A percentile compares a stretch with the other conserved stretches of the same genome.
These are phyloP conservation scores for Aspergillus terreus DNA, from an alignment of 2,329 filamentous ascomycete genomes.

Conservation along the genomic window DNA sequence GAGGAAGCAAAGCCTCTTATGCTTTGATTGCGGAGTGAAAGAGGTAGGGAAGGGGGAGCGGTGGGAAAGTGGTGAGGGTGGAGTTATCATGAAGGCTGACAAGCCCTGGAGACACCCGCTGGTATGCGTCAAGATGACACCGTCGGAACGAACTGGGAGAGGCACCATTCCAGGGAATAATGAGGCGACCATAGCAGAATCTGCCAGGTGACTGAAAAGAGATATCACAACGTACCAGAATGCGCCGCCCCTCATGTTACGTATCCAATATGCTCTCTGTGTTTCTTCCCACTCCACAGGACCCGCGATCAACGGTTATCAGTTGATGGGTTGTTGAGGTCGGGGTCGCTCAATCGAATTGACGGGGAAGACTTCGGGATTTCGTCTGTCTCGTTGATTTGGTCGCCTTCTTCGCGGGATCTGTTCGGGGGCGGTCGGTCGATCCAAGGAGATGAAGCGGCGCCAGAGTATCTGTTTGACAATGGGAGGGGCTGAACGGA, in stretches of 20 bases:
- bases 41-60: constrained; percentile 2
- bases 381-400: background rate
- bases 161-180: constrained; percentile 11
- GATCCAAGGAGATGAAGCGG: constrained; percentile 4
- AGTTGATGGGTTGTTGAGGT: background rate
- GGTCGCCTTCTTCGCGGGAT: background rate
- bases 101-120: constrained; percentile 10
- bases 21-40: background rate
- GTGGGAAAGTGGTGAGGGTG: constrained; percentile 4
- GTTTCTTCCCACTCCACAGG: constrained; percentile 5
- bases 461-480: constrained; percentile 5
- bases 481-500: background rate
- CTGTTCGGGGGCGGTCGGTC: constrained; percentile 14
- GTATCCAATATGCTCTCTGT: constrained; percentile 6
- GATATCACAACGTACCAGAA: constrained; percentile 19
- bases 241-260: constrained; percentile 20
- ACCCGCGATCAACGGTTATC: background rate
- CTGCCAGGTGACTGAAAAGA: background rate
- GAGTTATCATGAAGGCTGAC: constrained; percentile 12
- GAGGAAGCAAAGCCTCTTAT: background rate
- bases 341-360: constrained; percentile 3
- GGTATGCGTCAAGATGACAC: constrained; percentile 6
- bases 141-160: constrained; percentile 2
- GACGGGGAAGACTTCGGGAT: background rate
- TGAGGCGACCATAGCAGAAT: background rate